A percentile compares a stretch with the other conserved stretches of the same genome.
These are phyloP conservation scores for Phytophthora ramorum DNA, from an alignment of 352 stramenopile genomes.

Conservation along the genomic window DNA sequence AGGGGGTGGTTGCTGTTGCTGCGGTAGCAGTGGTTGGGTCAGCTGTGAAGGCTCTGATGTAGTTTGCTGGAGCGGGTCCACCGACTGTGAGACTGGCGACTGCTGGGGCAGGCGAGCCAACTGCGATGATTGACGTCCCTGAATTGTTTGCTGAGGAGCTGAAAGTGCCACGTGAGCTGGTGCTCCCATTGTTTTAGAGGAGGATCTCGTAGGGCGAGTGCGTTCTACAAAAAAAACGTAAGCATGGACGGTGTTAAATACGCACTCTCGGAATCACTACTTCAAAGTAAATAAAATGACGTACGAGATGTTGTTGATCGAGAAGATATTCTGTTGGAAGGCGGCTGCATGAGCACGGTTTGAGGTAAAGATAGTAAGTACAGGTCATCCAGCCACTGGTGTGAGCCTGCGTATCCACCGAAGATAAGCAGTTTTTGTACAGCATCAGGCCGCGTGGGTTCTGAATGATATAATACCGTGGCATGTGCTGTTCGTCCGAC, in stretches of 20 bases:
- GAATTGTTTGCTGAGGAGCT: slow-evolving; percentile 29
- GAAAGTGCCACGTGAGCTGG: slow-evolving; percentile 32
- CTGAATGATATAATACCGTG: slow-evolving; percentile 42
- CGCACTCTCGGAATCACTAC: not conserved
- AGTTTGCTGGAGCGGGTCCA: slow-evolving; percentile 1
- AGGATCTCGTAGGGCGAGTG: slow-evolving; percentile 9
- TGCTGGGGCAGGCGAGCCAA: not conserved
- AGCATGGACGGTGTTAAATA: slow-evolving; percentile 13
- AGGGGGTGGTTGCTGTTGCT: slow-evolving; percentile 7
- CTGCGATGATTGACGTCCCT: slow-evolving; percentile 21
- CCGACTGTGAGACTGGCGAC: slow-evolving; percentile 12
- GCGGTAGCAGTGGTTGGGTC: not conserved
- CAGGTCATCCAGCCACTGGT: slow-evolving; percentile 73
- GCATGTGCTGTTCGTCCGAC: slow-evolving; percentile 55
- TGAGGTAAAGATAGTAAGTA: slow-evolving; percentile 50
- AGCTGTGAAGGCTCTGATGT: slow-evolving; percentile 5
- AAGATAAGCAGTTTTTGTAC: slow-evolving; percentile 64
- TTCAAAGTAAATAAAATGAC: slow-evolving; percentile 3
- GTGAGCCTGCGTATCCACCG: slow-evolving; percentile 67
- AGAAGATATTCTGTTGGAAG: slow-evolving; percentile 22
- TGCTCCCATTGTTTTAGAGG: slow-evolving; percentile 7
- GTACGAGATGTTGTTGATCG: slow-evolving; percentile 32
- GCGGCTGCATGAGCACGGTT: slow-evolving; percentile 25
- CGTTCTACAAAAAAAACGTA: slow-evolving; percentile 23
- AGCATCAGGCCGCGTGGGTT: slow-evolving; percentile 21